These are phyloP conservation scores for Isabelozyma gotoi DNA, from an alignment of 805 yeast species.

Conservation along the genomic window DNA sequence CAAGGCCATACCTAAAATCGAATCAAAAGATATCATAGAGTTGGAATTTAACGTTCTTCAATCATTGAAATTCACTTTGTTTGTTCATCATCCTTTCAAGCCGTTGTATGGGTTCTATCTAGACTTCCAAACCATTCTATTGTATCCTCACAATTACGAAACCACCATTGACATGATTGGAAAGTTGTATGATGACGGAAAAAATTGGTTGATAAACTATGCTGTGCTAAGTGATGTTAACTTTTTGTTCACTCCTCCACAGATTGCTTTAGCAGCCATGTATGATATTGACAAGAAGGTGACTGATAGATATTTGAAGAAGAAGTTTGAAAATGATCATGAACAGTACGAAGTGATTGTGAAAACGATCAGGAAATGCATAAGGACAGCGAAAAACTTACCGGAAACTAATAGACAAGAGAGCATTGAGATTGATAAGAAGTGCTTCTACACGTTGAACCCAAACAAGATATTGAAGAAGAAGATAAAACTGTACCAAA, in stretches of 20 bases:
- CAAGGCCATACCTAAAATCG: slow-evolving; percentile 64
- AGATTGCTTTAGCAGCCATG: slow-evolving; percentile 86
- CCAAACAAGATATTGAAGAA: slow-evolving; percentile 55
- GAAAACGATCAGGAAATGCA: slow-evolving; percentile 49
- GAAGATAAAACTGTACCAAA: slow-evolving; percentile 15
- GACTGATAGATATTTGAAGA: slow-evolving; percentile 63
- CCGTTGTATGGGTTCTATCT: slow-evolving; percentile 94
- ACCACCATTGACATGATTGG: slow-evolving; percentile 56
- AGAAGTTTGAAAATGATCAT: slow-evolving; percentile 45
- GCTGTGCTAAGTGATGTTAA: slow-evolving; percentile 68
- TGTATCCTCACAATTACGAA: slow-evolving; percentile 48
- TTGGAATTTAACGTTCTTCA: slow-evolving; percentile 78
- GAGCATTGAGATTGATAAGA: slow-evolving; percentile 61
- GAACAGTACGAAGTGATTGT: slow-evolving; percentile 45
- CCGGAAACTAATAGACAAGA: slow-evolving; percentile 56
- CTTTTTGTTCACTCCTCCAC: slow-evolving; percentile 89
- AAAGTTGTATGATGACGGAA: slow-evolving; percentile 67
- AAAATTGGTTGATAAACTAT: slow-evolving; percentile 63
- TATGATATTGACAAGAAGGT: slow-evolving; percentile 63
- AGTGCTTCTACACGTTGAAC: slow-evolving; percentile 60
- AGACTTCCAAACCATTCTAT: slow-evolving; percentile 68
- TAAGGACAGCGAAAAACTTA: slow-evolving; percentile 40
- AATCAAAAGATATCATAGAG: slow-evolving; percentile 65
- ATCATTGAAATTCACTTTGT: slow-evolving; percentile 72
- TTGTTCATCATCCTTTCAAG: slow-evolving; percentile 85